Base-by-base conservation (phyloP, 306 rosid genomes). In the Spatholobus suberectus region DNA sequence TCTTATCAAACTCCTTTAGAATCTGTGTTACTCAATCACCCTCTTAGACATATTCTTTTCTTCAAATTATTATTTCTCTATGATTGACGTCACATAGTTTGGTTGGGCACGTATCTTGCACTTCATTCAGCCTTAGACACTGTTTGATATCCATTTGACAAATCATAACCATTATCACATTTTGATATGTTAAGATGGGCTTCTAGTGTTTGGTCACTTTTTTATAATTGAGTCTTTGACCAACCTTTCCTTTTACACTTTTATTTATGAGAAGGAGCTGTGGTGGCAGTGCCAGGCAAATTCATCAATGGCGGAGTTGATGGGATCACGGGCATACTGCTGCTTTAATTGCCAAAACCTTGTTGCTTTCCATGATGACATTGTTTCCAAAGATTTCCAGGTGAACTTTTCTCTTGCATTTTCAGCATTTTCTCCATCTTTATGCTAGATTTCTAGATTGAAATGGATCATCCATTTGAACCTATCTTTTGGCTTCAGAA, bases 291-390 rank as follows among this genome's bases (percentile, higher is more conserved):
- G 54, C 38, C 26, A 38, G 77, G 86, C 14, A 75, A 73, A 46
- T 76, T 81, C 86, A 83, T 70, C 88, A 67, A 90, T 94, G 94
- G 93, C 7, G 29, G 84, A 79, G 77, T 87, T 77, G 76, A 75
- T 70, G 34, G 82, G 85, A 46, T 78, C 85, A 83, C 71, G 91
- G 85, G 26, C 88, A 34, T 94, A 90, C 81, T 70, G 89, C 88
- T 92, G 98, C 91, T 90, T 80, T 35, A 90, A 87, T 86, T 94
- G 98, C 90, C 90, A 86, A 35, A 92, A 87, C 74, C 88, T 65
- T 57, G 79, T 94, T 51, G 89, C 94, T 71, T 63, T 79, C 51
- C 97, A 89, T 74, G 91, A 94, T 78, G 92, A 92, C 75, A 87
- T 94, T 24, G 68, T 89, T 87, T 90, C 92, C 62, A 94, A 94